Base-by-base conservation (phyloP, 1,284 basidiomycete species). In the Trametes pubescens region DNA sequence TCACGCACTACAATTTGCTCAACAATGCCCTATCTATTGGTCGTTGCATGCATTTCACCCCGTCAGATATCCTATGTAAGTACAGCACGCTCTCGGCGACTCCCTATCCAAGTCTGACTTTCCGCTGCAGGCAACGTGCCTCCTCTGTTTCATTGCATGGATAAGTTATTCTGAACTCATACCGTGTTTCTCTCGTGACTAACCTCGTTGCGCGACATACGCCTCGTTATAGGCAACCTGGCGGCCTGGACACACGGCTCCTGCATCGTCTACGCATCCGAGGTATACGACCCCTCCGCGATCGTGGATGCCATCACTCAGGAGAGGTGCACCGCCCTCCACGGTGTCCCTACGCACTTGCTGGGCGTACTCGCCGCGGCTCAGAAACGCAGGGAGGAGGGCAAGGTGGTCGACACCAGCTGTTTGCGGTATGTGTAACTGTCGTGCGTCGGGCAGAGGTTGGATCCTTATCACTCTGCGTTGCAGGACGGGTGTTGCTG, bases 311-410 rank as follows among this genome's bases (percentile, higher is more conserved):
- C 92, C 0, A 77, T 94, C 16, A 75, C 82, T 7, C 79, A 83
- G 37, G 91, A 94, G 69, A 79, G 79, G 60, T 93, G 91, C 62
- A 94, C 92, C 0, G 91, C 90, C 0, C 77, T 95, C 55, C 92
- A 95, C 70, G 93, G 93, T 9, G 93, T 95, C 1, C 93, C 93
- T 0, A 93, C 93, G 0, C 93, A 94, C 73, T 94, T 94, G 75
- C 80, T 93, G 5, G 91, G 88, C 6, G 83, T 94, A 0, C 79
- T 95, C 21, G 76, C 83, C 0, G 90, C 92, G 73, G 80, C 93
- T 2, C 84, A 88, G 63, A 82, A 79, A 57, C 77, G 89, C 49
- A 78, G 78, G 47, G 74, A 79, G 1, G 78, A 66, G 7, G 85
- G 86, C 0, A 79, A 85, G 58, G 69, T 63, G 8, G 65, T 84